Percentiles rank a stretch among this genome's conserved stretches.
Conservation (phyloP, 495 filamentous ascomycete species). For the Aspergillus sclerotioniger region DNA sequence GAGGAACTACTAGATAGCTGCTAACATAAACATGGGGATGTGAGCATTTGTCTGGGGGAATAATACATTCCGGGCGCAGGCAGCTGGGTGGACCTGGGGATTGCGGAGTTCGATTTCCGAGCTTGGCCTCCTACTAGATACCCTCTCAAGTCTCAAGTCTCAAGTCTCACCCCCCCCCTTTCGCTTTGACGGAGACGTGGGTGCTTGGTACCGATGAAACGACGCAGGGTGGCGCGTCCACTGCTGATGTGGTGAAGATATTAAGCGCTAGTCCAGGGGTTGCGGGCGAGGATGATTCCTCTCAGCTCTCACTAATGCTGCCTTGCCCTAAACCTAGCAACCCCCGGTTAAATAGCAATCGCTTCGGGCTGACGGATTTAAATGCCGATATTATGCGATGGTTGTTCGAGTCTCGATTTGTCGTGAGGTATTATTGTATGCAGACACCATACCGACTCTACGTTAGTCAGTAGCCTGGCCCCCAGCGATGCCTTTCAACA, state of each 20-base stretch:
- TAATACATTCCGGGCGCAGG: conserved; percentile 6
- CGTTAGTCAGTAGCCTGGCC: neutral
- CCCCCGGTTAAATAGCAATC: neutral
- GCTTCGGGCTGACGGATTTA: neutral
- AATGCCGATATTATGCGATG: too few relatives aligned
- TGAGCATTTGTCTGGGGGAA: conserved; percentile 3
- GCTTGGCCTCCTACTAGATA: neutral
- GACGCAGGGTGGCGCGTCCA: conserved; percentile 15
- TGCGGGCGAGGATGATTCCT: neutral
- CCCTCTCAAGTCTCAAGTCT: neutral
- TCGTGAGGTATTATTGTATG: neutral
- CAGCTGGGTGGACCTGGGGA: conserved; percentile 12
- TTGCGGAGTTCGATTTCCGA: conserved; percentile 24
- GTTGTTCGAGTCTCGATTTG: neutral
- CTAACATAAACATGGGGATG: neutral
- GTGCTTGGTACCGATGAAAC: conserved; percentile 18
- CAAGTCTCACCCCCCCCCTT: neutral
- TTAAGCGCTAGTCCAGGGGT: conserved; percentile 16
- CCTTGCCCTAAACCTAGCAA: too few relatives aligned
- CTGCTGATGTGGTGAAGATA: conserved; percentile 1
- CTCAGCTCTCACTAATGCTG: too few relatives aligned
- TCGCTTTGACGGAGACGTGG: neutral
- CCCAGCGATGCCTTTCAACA: neutral
- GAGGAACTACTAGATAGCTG: neutral
- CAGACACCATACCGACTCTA: neutral